A percentile compares a stretch with the other conserved stretches of the same genome.
phyloP scores from a whole-genome alignment of 2,329 filamentous ascomycete genomes.

The Diaporthe amygdali region DNA sequence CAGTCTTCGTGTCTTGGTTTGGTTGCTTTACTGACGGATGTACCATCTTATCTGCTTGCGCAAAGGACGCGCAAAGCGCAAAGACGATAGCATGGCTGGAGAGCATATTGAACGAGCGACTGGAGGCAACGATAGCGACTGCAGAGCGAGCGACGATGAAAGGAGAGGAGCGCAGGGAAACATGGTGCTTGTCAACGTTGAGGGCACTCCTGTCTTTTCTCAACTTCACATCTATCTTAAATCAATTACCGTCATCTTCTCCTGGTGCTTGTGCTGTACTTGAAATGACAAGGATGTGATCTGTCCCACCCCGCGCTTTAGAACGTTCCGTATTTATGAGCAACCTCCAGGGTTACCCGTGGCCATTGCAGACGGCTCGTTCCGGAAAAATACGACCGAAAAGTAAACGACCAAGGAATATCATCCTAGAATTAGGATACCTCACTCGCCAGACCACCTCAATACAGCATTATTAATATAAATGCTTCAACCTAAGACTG shows the following conservation, averaged over 20 bases:
- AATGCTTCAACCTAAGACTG: not conserved
- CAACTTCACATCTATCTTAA: not conserved
- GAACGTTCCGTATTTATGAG: not conserved
- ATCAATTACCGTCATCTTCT: not conserved
- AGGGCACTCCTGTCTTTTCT: not conserved
- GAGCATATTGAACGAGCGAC: not conserved
- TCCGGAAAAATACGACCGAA: not conserved
- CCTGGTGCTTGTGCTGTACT: not conserved
- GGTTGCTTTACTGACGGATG: not conserved
- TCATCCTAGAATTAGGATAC: not conserved
- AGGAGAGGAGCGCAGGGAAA: not conserved
- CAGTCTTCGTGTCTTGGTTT: not conserved
- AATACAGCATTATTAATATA: not conserved
- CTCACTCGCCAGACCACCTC: not conserved
- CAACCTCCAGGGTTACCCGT: not conserved
- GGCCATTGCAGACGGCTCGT: no score
- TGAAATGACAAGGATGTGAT: not conserved
- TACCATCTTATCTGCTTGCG: slow-evolving; percentile 7
- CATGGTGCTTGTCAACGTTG: rapidly evolving
- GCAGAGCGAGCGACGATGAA: not conserved
- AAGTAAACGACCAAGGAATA: not conserved
- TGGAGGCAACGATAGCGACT: not conserved
- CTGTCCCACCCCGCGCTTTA: not conserved
- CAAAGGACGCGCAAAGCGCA: not conserved
- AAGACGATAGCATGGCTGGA: not conserved